phyloP scores from a whole-genome alignment of 129 eudicot species.

The Erigeron canadensis region DNA sequence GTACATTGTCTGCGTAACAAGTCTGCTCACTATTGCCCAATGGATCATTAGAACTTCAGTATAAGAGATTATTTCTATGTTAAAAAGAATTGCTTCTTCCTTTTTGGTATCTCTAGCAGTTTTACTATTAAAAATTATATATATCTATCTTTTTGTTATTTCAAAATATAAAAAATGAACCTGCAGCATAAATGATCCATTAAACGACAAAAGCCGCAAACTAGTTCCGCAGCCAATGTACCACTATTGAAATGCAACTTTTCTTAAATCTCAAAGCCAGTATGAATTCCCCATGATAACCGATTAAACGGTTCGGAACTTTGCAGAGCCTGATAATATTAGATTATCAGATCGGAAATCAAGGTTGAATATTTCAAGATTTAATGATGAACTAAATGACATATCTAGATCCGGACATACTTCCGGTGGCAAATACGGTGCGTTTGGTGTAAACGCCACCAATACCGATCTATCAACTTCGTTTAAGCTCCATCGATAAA shows the following conservation, averaged over 20 bases:
- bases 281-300: constrained; percentile 70
- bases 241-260: too few species aligned
- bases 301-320: constrained; percentile 85
- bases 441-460: constrained; percentile 80
- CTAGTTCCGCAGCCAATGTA: constrained; percentile 92
- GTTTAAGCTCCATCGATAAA: constrained; percentile 35
- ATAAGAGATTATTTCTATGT: too few species aligned
- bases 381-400: constrained; percentile 76
- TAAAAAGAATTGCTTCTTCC: too few species aligned
- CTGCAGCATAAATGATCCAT: too few species aligned
- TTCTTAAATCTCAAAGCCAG: constrained; percentile 62
- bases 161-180: too few species aligned
- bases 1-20: too few species aligned
- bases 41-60: too few species aligned
- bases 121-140: too few species aligned
- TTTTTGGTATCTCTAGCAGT: too few species aligned
- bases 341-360: constrained; percentile 76
- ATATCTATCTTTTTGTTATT: too few species aligned
- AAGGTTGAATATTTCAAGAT: constrained; percentile 71
- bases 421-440: constrained; percentile 77
- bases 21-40: too few species aligned
- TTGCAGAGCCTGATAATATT: constrained; percentile 38
- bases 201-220: too few species aligned
- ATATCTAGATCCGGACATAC: constrained; percentile 93
- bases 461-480: constrained; percentile 81